A percentile compares a stretch with the other conserved stretches of the same genome.
phyloP scores from a whole-genome alignment of 352 stramenopile genomes.

The Globisporangium polare region DNA sequence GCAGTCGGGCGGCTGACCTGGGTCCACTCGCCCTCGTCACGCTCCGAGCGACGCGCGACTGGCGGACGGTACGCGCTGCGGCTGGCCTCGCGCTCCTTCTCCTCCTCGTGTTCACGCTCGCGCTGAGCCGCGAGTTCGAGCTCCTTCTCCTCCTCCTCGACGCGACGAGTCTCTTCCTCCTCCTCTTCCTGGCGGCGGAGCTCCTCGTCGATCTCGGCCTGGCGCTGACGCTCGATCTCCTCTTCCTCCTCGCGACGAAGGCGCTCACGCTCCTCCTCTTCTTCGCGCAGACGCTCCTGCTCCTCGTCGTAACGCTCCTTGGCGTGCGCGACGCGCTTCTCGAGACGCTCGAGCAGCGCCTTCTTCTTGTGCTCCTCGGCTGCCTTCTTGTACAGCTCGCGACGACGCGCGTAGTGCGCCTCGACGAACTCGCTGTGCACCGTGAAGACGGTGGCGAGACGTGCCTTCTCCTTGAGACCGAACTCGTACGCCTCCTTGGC shows the following conservation, averaged over 20 bases:
- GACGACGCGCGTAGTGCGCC: slow-evolving; percentile 66
- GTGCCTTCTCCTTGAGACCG: slow-evolving; percentile 85
- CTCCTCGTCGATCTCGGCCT: slow-evolving; percentile 61
- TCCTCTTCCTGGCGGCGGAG: slow-evolving; percentile 65
- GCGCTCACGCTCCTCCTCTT: slow-evolving; percentile 64
- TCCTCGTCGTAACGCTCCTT: slow-evolving; percentile 72
- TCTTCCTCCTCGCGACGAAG: slow-evolving; percentile 52
- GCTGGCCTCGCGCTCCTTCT: slow-evolving; percentile 30
- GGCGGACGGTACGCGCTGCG: slow-evolving; percentile 24
- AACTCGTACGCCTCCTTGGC: slow-evolving; percentile 88
- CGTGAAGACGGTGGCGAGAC: slow-evolving; percentile 67
- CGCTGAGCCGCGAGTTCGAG: slow-evolving; percentile 18
- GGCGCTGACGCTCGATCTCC: slow-evolving; percentile 48
- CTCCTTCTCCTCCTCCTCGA: slow-evolving; percentile 48
- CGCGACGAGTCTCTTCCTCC: slow-evolving; percentile 38
- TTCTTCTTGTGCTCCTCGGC: slow-evolving; percentile 87
- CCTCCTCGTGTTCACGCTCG: slow-evolving; percentile 26
- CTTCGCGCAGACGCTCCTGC: slow-evolving; percentile 50
- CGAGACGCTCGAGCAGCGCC: slow-evolving; percentile 55
- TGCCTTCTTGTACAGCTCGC: slow-evolving; percentile 86
- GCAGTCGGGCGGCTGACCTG: slow-evolving; percentile 39
- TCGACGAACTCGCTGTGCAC: slow-evolving; percentile 76
- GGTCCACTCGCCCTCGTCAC: slow-evolving; percentile 63
- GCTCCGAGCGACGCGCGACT: slow-evolving; percentile 25
- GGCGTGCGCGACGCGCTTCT: slow-evolving; percentile 56